Base-by-base conservation (phyloP, 2,329 filamentous ascomycete species). In the Dothistroma pini region DNA sequence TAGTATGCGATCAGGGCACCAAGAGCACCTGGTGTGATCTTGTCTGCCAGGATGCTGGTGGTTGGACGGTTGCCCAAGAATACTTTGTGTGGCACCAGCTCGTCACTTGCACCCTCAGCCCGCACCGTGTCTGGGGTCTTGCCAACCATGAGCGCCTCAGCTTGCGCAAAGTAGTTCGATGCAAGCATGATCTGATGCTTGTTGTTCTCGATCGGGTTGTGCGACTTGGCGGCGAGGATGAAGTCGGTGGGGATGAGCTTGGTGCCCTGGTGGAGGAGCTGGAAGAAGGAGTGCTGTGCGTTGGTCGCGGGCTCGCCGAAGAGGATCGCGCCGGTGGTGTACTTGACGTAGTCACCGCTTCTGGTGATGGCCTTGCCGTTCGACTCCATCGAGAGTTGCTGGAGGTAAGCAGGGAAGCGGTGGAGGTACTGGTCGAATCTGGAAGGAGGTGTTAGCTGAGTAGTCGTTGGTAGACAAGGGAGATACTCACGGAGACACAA, bases 241-340 rank as follows among this genome's bases (percentile, higher is more conserved):
- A 99, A 99, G 80, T 99, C 95, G 70, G 93, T 89, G 16, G 95
- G 95, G 75, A 99, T 97, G 73, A 99, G 88, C 86, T 97, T 97
- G 71, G 95, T 99, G 73, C 95, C 95, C 80, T 99, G 95, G 84
- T 99, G 95, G 62, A 99, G 87, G 53, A 99, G 89, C 85, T 99
- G 95, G 89, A 96, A 99, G 88, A 99, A 99, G 63, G 95, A 97
- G 86, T 99, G 95, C 83, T 99, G 95, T 50, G 95, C 95, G 76
- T 99, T 99, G 77, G 95, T 99, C 79, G 92, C 96, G 57, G 95
- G 95, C 84, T 99, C 95, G 74, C 95, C 95, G 75, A 99, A 99
- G 66, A 99, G 83, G 75, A 99, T 93, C 58, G 95, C 86, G 54
- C 95, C 93, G 41, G 95, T 99, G 61, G 93, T 97, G 83, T 99